Evolutionary conservation across 371 early-diverging fungal species (phyloP), one percentile per base, ranked within the genome.

Genomic region (Mucor piriformis): DNA sequence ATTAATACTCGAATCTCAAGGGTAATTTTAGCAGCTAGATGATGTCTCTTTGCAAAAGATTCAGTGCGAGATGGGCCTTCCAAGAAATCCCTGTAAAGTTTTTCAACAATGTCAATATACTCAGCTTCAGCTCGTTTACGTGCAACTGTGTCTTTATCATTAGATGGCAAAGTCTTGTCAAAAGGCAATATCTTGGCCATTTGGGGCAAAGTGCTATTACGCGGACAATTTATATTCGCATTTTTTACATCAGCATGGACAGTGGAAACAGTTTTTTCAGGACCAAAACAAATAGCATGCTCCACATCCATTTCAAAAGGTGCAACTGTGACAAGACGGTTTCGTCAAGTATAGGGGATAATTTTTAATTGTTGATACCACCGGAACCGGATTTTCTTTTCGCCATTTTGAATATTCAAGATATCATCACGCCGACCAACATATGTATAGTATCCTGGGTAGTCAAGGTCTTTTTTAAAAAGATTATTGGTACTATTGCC

Each of bases 341-440:
- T n/a, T 66, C 60, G 3, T 73, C 79, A 16, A 76, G 12, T 13
- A 79, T 6, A 79, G 18, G 3, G 59, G 57, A 2, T 42, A 35
- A 10, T 54, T 51, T 21, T 62, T 58, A 15, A 79, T 66, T 3
- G 58, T 32, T 1, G 44, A 42, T 55, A 76, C 79, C 65, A 76
- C 70, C 8, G 74, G 69, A 1, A 69, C 16, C 10, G 79, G 79
- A 21, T 72, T 74, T 8, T 74, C 54, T 79, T 79, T 55, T 79
- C 76, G 8, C 79, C 78, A 37, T 78, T 78, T 25, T 70, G 65
- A 54, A 74, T 72, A 21, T 69, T 58, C 4, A 78, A 48, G 0
- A 68, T 70, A 56, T 79, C 76, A 48, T 76, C 79, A 6, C 64
- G 63, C 3, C 79, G 61, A 3, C 79, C 79, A 13, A 60, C 3